Evolutionary conservation across 352 stramenopile genomes (phyloP).

Genomic region (Globisporangium carolinianum): DNA sequence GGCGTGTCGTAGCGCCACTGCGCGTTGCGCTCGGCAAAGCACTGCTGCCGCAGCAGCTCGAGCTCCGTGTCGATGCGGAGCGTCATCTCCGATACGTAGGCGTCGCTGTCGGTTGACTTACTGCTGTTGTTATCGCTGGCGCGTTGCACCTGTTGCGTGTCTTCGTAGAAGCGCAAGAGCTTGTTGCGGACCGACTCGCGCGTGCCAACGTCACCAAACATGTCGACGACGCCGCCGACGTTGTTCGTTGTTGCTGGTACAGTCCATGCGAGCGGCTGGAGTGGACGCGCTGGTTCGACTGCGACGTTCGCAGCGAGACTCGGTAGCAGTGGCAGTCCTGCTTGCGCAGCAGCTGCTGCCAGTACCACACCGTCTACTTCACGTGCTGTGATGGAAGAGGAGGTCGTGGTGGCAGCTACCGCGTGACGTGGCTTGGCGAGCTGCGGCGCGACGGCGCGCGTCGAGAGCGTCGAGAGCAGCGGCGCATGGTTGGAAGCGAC

Average conservation of each 20-base stretch:
- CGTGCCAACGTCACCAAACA: slow-evolving; percentile 21
- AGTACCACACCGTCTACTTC: not conserved
- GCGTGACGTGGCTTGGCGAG: not conserved
- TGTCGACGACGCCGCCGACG: slow-evolving; percentile 10
- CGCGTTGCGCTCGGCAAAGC: slow-evolving; percentile 71
- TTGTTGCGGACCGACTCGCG: slow-evolving; percentile 30
- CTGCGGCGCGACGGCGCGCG: not conserved
- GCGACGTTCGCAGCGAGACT: slow-evolving; percentile 14
- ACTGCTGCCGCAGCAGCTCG: slow-evolving; percentile 60
- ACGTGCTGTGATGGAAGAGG: not conserved
- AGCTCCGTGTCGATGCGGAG: slow-evolving; percentile 73
- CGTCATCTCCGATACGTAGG: slow-evolving; percentile 40
- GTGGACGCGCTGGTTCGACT: slow-evolving; percentile 5
- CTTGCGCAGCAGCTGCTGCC: slow-evolving; percentile 1
- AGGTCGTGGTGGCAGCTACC: not conserved
- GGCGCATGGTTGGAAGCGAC: not conserved
- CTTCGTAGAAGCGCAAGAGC: slow-evolving; percentile 33
- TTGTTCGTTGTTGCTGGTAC: not conserved
- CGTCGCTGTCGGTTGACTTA: not conserved
- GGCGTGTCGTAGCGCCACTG: slow-evolving; percentile 48
- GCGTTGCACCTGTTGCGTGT: slow-evolving; percentile 21
- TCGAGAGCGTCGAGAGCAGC: not conserved
- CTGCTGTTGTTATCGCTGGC: not conserved
- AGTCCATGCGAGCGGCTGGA: not conserved
- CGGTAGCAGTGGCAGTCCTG: slow-evolving; percentile 25